phyloP scores from a whole-genome alignment of 768 basidiomycete species.

The Mycena galopus region DNA sequence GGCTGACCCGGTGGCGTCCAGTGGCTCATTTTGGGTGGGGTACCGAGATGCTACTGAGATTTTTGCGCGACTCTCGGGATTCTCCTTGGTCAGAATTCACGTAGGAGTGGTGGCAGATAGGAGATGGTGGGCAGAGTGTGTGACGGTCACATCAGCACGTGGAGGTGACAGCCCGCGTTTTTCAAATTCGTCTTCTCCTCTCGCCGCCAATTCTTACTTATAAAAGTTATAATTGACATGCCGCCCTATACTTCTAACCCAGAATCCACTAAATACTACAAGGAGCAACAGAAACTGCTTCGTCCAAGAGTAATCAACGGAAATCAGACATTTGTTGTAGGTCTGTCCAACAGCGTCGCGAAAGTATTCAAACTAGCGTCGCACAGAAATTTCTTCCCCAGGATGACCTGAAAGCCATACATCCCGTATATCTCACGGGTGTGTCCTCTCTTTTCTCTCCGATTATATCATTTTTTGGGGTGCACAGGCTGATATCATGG shows the following conservation, averaged over 20 bases:
- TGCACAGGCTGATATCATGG: conserved; percentile 2
- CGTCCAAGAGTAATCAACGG: conserved; percentile 20
- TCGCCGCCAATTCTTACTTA: no score
- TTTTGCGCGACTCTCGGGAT: no score
- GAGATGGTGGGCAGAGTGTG: no score
- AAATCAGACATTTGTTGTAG: conserved; percentile 20
- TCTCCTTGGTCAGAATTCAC: no score
- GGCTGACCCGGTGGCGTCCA: no score
- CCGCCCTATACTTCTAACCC: conserved; percentile 11
- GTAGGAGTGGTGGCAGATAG: no score
- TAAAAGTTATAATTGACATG: neutral
- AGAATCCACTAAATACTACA: conserved; percentile 1
- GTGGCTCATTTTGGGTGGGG: no score
- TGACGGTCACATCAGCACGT: no score
- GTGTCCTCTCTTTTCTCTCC: neutral
- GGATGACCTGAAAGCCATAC: conserved; percentile 15
- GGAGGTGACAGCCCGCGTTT: no score
- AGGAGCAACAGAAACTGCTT: conserved; percentile 22
- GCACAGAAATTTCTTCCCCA: conserved; percentile 27
- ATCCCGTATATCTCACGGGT: conserved; percentile 22
- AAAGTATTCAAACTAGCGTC: neutral
- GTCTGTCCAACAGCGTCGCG: neutral
- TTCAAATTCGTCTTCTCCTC: no score
- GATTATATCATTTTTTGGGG: no score
- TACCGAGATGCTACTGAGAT: no score